A percentile compares a stretch with the other conserved stretches of the same genome.
Conservation (phyloP, 306 rosid genomes). For the Vigna nakashimae region DNA sequence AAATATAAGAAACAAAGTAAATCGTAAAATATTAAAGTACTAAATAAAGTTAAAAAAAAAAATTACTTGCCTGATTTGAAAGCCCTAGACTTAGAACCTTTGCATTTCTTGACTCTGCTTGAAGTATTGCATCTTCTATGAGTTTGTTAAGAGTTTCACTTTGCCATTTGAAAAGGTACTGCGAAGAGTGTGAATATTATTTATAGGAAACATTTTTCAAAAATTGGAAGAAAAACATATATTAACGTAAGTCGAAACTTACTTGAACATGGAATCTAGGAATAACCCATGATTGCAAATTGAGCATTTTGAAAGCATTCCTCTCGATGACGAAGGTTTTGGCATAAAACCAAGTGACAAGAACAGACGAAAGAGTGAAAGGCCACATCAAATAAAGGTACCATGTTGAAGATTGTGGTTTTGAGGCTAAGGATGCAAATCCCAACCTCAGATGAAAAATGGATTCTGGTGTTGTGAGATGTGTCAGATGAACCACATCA, state of each 20-base stretch:
- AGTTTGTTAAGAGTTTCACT: constrained; percentile 43
- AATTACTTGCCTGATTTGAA: constrained; percentile 52
- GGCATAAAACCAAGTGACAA: constrained; percentile 55
- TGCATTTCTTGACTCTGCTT: constrained; percentile 51
- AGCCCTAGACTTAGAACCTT: constrained; percentile 61
- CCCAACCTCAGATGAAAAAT: constrained; percentile 68
- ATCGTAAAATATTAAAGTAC: background rate
- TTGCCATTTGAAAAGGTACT: constrained; percentile 55
- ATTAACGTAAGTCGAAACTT: background rate
- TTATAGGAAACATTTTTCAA: background rate
- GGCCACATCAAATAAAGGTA: constrained; percentile 73
- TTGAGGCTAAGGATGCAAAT: constrained; percentile 66
- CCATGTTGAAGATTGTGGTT: constrained; percentile 57
- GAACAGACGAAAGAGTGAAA: constrained; percentile 59
- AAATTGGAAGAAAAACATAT: background rate
- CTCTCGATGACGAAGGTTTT: constrained; percentile 66
- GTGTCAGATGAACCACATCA: constrained; percentile 68
- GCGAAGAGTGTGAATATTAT: background rate
- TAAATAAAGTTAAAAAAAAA: background rate
- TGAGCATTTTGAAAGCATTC: constrained; percentile 56
- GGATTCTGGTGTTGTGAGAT: constrained; percentile 72
- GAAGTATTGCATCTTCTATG: constrained; percentile 54
- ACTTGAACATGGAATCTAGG: constrained; percentile 76
- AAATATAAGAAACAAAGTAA: too few species aligned
- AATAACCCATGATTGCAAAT: constrained; percentile 70